Evolutionary conservation across 805 yeast species (phyloP), one percentile per base, ranked within the genome.

Genomic region (Saccharomyces cerevisiae): DNA sequence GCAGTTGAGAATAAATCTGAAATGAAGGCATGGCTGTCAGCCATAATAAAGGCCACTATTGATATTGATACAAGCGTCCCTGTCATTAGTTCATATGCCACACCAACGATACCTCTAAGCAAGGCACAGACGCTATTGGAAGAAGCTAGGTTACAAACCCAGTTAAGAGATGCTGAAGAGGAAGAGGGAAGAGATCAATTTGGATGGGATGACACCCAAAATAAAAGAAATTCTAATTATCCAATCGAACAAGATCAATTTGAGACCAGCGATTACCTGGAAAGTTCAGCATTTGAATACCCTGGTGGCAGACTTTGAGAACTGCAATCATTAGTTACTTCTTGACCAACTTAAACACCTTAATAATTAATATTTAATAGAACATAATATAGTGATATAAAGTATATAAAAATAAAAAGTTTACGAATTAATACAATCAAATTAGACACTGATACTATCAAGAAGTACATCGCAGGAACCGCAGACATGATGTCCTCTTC

Each of bases 31-130:
- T 94, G 99, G 99, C 81, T 91, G 81, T 85, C 90, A 51, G 96
- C 97, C 0, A 76, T 94, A 57, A 89, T 91, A 82, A 89, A 91
- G 57, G 96, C 98, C 0, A 94, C 97, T 0, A 94, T 94, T 59
- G 99, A 94, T 67, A 76, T 95, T 54, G 99, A 94, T 71, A 97
- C 92, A 57, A 71, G 87, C 1, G 89, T 87, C 14, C 97, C 99
- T 0, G 92, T 89, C 1, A 84, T 91, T 6, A 85, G 96, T 53
- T 87, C 97, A n/a, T 91, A 96, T 70, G 85, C 86, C 13, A 89
- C 97, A 0, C 97, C 98, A 22, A 91, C 98, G 0, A 89, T 94
- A 9, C 83, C 96, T 10, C 74, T 94, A 57, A 81, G 83, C 49
- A 83, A 82, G 62, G 99, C 99, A 0, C 96, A 90, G 69, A 95